phyloP scores from a whole-genome alignment of 2,329 filamentous ascomycete species.

The Aspergillus japonicus region DNA sequence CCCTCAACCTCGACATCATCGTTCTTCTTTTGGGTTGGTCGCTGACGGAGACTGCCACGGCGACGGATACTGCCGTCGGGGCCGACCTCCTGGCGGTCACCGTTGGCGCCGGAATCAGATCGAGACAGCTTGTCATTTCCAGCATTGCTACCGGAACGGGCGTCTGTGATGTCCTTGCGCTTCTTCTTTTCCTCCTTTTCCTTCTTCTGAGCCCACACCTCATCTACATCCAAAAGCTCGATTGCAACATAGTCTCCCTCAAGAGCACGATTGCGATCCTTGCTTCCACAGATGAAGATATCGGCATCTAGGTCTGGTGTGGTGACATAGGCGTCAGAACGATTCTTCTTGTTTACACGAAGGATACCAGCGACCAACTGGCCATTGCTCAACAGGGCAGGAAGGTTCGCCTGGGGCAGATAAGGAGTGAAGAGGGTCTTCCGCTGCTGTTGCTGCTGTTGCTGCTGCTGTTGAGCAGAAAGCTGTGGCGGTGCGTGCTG shows the following conservation, averaged over 20 bases:
- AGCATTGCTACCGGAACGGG: conserved; percentile 72
- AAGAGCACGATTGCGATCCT: conserved; percentile 93
- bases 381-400: conserved; percentile 84
- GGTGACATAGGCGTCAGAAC: conserved; percentile 96
- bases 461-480: conserved; percentile 57
- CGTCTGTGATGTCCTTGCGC: conserved; percentile 96
- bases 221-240: conserved; percentile 94
- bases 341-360: conserved; percentile 99
- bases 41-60: conserved; percentile 90
- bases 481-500: conserved; percentile 69
- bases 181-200: conserved; percentile 99
- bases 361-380: conserved; percentile 95
- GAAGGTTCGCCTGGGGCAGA: conserved; percentile 88
- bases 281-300: conserved; percentile 99
- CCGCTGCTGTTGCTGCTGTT: conserved; percentile 81
- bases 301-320: conserved; percentile 93
- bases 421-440: conserved; percentile 99
- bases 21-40: conserved; percentile 99
- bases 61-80: conserved; percentile 84
- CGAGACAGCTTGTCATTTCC: conserved; percentile 62
- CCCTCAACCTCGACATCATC: conserved; percentile 98
- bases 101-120: conserved; percentile 59
- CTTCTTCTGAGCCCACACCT: conserved; percentile 97
- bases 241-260: conserved; percentile 95
- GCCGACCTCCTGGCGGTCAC: conserved; percentile 60